Conservation (phyloP, 2,329 filamentous ascomycete species). For the Colletotrichum cuscutae region DNA sequence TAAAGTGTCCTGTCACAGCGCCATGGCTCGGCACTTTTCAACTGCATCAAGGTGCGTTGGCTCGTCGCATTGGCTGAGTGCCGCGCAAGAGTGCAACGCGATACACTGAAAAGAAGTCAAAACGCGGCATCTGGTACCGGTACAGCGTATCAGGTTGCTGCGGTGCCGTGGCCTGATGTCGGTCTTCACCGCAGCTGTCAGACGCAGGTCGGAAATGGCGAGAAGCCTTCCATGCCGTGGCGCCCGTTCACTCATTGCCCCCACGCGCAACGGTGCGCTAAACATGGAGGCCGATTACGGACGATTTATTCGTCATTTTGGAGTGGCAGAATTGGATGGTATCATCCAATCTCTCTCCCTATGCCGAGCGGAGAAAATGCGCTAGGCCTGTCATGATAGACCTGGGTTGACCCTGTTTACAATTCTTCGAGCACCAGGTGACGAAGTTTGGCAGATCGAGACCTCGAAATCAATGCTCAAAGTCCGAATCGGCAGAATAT, state of each 20-base stretch:
- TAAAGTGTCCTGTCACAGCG: not conserved
- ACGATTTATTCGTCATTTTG: not conserved
- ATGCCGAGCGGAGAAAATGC: constrained; percentile 14
- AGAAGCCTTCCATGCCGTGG: not conserved
- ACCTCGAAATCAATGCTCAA: not conserved
- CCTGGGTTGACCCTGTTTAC: not conserved
- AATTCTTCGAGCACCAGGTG: not conserved
- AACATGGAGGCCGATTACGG: not conserved
- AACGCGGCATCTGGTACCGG: not conserved
- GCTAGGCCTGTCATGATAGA: constrained; percentile 14
- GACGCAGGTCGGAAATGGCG: constrained; percentile 21
- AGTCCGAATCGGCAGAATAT: not conserved
- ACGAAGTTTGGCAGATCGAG: not conserved
- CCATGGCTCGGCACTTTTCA: not conserved
- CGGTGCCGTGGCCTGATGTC: constrained; percentile 3
- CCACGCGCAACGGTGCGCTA: constrained; percentile 4
- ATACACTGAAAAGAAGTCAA: not conserved
- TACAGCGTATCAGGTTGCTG: not conserved
- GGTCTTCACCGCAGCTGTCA: constrained; percentile 9
- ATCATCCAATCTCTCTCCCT: constrained; percentile 11
- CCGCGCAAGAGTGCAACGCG: not conserved
- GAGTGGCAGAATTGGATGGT: not conserved
- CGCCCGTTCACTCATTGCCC: not conserved
- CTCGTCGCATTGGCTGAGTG: not conserved
- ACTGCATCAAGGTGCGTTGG: not conserved